phyloP scores from a whole-genome alignment of 176 grass and related monocot species.

The Triticum timopheevii region DNA sequence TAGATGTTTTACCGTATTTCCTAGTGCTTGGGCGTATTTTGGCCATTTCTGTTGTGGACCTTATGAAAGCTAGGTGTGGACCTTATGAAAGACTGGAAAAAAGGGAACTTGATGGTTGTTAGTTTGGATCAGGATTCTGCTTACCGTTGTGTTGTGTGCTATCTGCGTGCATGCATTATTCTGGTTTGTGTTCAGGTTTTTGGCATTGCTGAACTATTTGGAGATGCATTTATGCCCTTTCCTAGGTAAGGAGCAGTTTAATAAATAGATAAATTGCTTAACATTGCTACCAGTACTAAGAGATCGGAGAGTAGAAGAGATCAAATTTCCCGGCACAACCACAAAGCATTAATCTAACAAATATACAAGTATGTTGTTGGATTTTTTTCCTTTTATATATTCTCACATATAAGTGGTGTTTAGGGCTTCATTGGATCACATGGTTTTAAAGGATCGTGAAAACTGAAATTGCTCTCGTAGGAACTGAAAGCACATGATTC shows the following conservation, averaged over 20 bases:
- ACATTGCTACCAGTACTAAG: not conserved
- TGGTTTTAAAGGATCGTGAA: not conserved
- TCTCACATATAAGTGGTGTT: not conserved
- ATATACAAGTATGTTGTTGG: not conserved
- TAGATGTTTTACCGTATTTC: not conserved
- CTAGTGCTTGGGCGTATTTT: not conserved
- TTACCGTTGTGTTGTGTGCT: not conserved
- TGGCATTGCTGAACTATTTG: not conserved
- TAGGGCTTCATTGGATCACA: not conserved
- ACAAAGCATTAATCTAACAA: not conserved
- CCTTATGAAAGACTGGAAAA: not conserved
- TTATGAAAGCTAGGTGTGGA: not conserved
- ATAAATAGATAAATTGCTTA: not conserved
- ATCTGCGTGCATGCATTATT: not conserved
- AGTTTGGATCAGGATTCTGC: not conserved
- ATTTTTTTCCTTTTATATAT: not conserved
- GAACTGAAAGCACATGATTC: no score
- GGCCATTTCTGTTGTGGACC: not conserved
- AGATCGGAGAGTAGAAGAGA: not conserved
- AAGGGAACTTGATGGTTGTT: not conserved
- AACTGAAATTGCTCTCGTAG: no score
- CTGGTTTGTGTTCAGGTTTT: not conserved
- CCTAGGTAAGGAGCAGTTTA: not conserved
- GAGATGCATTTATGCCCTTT: not conserved
- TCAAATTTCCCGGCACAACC: not conserved